A percentile compares a stretch with the other conserved stretches of the same genome.
phyloP scores from a whole-genome alignment of 2,329 filamentous ascomycete genomes.

The Tolypocladium album region DNA sequence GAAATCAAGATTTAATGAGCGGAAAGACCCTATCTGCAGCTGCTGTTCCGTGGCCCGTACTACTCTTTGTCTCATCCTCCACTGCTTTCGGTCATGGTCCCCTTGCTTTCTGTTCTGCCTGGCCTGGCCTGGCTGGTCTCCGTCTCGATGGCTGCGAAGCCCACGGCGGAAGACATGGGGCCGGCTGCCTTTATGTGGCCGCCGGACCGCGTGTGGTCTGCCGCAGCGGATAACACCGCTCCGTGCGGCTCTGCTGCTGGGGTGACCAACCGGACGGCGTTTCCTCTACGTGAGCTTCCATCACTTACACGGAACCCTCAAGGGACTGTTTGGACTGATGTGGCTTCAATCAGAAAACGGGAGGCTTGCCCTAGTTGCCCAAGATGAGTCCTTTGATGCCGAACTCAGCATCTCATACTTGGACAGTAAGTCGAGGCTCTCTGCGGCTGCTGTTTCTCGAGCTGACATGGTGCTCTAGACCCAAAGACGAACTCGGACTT shows the following conservation, averaged over 20 bases:
- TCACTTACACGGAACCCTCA: rapidly evolving
- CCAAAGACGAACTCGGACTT: slow-evolving; percentile 29
- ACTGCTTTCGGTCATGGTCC: slow-evolving; percentile 6
- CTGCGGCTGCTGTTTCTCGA: too few relatives aligned
- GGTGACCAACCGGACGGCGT: slow-evolving; percentile 39
- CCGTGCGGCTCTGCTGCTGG: slow-evolving; percentile 44
- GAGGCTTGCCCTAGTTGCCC: slow-evolving; percentile 42
- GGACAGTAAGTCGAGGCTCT: slow-evolving; percentile 23
- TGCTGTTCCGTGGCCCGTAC: neutral
- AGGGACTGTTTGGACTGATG: neutral
- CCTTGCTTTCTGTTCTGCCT: slow-evolving; percentile 8
- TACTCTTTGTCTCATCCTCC: neutral
- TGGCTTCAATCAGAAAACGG: slow-evolving; percentile 33
- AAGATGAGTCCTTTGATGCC: slow-evolving; percentile 45
- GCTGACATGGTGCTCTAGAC: slow-evolving; percentile 14
- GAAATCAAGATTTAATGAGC: neutral
- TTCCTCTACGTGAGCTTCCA: slow-evolving; percentile 35
- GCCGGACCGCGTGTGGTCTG: slow-evolving; percentile 42
- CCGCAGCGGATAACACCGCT: slow-evolving; percentile 40
- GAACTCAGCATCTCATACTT: slow-evolving; percentile 42
- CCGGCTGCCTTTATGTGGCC: slow-evolving; percentile 53
- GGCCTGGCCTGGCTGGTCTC: slow-evolving; percentile 5
- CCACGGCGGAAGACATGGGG: slow-evolving; percentile 27
- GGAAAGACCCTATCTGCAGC: neutral
- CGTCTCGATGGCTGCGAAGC: neutral